Evolutionary conservation across 306 rosid genomes (phyloP).

Genomic region (cucumber (Cucumis sativus)): DNA sequence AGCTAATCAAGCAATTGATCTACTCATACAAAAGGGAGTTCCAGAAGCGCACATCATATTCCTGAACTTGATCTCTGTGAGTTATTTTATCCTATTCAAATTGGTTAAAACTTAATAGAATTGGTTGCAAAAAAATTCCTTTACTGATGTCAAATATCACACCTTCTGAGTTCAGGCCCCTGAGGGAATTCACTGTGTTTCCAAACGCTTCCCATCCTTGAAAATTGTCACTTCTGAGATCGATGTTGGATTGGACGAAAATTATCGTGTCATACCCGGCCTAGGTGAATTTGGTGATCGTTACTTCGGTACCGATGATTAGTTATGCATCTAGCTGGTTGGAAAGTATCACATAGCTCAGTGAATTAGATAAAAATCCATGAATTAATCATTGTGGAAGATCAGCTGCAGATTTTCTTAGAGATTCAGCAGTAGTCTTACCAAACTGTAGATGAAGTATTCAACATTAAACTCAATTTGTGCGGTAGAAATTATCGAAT

Average conservation of each 20-base stretch:
- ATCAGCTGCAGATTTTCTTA: neutral
- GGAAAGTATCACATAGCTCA: neutral
- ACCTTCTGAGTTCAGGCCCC: constrained; percentile 53
- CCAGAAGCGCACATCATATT: constrained; percentile 90
- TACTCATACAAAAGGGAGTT: constrained; percentile 87
- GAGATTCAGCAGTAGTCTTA: neutral
- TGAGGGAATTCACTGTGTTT: constrained; percentile 90
- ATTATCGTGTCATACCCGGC: constrained; percentile 82
- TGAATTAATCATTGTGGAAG: neutral
- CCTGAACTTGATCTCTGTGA: constrained; percentile 84
- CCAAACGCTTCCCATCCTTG: constrained; percentile 68
- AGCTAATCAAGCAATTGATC: constrained; percentile 92
- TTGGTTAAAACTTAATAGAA: neutral
- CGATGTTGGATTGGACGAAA: constrained; percentile 63
- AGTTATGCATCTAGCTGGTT: neutral
- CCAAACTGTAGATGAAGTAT: neutral
- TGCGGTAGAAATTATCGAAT: neutral
- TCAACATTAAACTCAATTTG: neutral
- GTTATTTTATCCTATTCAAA: constrained; percentile 19
- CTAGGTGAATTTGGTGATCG: constrained; percentile 95
- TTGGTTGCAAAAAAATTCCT: neutral
- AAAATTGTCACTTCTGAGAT: constrained; percentile 96
- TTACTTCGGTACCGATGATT: constrained; percentile 79
- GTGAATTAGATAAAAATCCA: neutral
- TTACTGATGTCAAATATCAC: neutral